These are phyloP conservation scores for Coffea canephora DNA, from an alignment of 257 asterid genomes.

Conservation along the genomic window DNA sequence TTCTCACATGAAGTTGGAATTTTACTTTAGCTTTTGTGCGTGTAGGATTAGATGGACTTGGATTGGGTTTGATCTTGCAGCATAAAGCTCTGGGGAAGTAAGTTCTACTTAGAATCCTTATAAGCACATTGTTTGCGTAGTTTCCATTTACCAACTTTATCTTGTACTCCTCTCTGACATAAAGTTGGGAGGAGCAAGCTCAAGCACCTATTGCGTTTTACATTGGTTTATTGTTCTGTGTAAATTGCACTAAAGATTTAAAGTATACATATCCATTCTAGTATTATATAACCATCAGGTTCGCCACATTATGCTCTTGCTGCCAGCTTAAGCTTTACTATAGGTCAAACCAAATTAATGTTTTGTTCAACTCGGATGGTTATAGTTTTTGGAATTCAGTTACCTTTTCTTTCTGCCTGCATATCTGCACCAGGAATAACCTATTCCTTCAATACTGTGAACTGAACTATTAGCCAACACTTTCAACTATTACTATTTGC, in stretches of 20 bases:
- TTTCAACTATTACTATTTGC: not conserved
- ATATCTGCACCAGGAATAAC: not conserved
- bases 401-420: not conserved
- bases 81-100: constrained; percentile 61
- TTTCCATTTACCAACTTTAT: not conserved
- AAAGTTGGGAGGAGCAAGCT: not conserved
- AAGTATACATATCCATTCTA: not conserved
- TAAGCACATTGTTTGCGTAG: not conserved
- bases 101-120: not conserved
- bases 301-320: no score
- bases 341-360: not conserved
- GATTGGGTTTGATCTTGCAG: constrained; percentile 58
- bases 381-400: not conserved
- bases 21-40: not conserved
- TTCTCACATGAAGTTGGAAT: not conserved
- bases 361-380: not conserved
- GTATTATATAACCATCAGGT: no score
- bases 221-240: not conserved
- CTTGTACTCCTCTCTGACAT: not conserved
- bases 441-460: not conserved
- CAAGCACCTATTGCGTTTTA: not conserved
- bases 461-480: not conserved
- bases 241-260: not conserved
- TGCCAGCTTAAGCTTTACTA: not conserved
- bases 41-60: constrained; percentile 65